A percentile compares a stretch with the other conserved stretches of the same genome.
Evolutionary conservation across 352 stramenopile species (phyloP).

Genomic region (Phytophthora nicotianae): DNA sequence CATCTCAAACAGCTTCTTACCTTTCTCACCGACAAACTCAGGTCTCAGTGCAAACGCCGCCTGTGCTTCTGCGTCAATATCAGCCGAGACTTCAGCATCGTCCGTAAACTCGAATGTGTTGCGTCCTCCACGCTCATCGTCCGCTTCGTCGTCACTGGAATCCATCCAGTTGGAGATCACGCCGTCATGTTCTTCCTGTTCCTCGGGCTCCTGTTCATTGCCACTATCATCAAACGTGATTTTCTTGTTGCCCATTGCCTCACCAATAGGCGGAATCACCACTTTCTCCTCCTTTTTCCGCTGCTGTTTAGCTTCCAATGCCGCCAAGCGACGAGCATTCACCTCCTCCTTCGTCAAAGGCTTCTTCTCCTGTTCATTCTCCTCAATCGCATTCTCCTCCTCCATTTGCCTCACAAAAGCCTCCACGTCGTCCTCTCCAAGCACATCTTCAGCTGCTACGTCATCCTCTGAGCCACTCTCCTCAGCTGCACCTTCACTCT

Average conservation of each 20-base stretch:
- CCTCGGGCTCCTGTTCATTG: slow-evolving; percentile 55
- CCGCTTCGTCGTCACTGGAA: slow-evolving; percentile 58
- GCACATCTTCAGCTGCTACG: slow-evolving; percentile 14
- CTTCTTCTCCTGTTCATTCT: slow-evolving; percentile 16
- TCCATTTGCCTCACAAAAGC: slow-evolving; percentile 48
- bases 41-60: slow-evolving; percentile 66
- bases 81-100: too few species aligned
- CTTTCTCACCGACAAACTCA: slow-evolving; percentile 71
- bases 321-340: slow-evolving; percentile 49
- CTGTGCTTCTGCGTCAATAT: slow-evolving; percentile 31
- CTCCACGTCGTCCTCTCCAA: slow-evolving; percentile 41
- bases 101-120: slow-evolving; percentile 56
- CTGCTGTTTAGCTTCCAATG: slow-evolving; percentile 55
- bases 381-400: slow-evolving; percentile 9
- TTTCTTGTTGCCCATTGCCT: slow-evolving; percentile 54
- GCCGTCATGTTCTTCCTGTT: slow-evolving; percentile 7
- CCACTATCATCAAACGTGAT: slow-evolving; percentile 81
- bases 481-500: slow-evolving; percentile 9
- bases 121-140: slow-evolving; percentile 16
- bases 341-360: slow-evolving; percentile 31
- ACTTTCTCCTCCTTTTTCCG: slow-evolving; percentile 35
- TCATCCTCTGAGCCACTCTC: slow-evolving; percentile 5
- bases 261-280: slow-evolving; percentile 35
- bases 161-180: slow-evolving; percentile 59
- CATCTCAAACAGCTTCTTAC: slow-evolving; percentile 82